These are phyloP conservation scores for Acorus gramineus DNA, from an alignment of 106 monocot genomes.

Conservation along the genomic window DNA sequence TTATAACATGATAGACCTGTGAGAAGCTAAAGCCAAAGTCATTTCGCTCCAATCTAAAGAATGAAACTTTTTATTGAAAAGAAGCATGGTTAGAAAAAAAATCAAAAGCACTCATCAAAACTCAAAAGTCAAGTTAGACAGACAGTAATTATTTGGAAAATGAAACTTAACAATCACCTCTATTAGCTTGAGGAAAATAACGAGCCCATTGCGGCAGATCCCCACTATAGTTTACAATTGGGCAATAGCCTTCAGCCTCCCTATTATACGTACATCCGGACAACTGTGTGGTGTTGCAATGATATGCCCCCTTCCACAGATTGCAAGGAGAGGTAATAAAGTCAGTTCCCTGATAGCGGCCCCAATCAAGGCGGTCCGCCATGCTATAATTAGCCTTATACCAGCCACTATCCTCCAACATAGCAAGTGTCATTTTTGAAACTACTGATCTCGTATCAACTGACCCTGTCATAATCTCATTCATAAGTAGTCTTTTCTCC, in stretches of 20 bases:
- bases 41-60: not conserved
- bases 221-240: slow-evolving; percentile 82
- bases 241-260: slow-evolving; percentile 99
- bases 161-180: slow-evolving; percentile 33
- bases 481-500: slow-evolving; percentile 98
- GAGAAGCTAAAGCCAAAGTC: too few species aligned
- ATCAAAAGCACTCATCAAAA: not conserved
- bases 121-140: not conserved
- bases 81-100: slow-evolving; percentile 2
- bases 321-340: slow-evolving; percentile 81
- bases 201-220: slow-evolving; percentile 91
- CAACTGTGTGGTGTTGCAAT: slow-evolving; percentile 83
- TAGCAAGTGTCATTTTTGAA: slow-evolving; percentile 95
- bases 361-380: slow-evolving; percentile 95
- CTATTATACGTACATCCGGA: slow-evolving; percentile 99
- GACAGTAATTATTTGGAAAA: not conserved
- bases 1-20: not conserved
- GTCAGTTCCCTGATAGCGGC: slow-evolving; percentile 89
- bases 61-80: not conserved
- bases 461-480: slow-evolving; percentile 99
- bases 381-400: slow-evolving; percentile 96
- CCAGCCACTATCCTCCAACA: slow-evolving; percentile 98
- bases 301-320: slow-evolving; percentile 90
- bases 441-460: slow-evolving; percentile 99
- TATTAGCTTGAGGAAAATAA: slow-evolving; percentile 90